Conservation (phyloP, 345 rosid species). For the Moricandia arvensis region DNA sequence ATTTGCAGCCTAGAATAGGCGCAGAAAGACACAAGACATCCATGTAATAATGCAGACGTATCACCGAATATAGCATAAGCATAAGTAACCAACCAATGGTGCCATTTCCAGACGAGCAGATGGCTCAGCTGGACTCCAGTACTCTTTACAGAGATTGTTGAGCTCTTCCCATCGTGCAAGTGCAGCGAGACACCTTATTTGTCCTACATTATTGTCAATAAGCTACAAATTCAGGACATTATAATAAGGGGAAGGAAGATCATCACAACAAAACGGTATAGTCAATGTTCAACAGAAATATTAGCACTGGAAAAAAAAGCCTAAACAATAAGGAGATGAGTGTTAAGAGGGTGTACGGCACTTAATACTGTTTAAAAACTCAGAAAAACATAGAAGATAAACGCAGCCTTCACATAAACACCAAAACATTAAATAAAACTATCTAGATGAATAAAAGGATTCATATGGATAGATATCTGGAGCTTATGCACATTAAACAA, state of each 20-base stretch:
- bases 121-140: conserved; percentile 98
- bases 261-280: conserved; percentile 22
- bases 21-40: conserved; percentile 22
- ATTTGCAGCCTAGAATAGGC: conserved; percentile 64
- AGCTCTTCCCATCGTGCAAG: conserved; percentile 99
- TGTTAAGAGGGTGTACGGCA: not conserved
- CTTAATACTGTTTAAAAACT: not conserved
- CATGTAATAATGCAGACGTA: conserved; percentile 15
- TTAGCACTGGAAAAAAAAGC: conserved; percentile 21
- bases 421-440: not conserved
- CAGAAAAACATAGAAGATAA: not conserved
- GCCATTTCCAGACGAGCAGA: conserved; percentile 98
- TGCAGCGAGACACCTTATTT: conserved; percentile 97
- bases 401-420: not conserved
- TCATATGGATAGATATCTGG: not conserved
- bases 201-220: conserved; percentile 50
- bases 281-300: conserved; percentile 18
- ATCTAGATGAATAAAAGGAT: not conserved
- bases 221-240: conserved; percentile 22
- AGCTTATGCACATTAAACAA: conserved; percentile 6
- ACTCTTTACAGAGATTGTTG: conserved; percentile 89
- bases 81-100: conserved; percentile 71
- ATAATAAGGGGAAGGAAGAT: conserved; percentile 8
- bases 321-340: not conserved
- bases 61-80: conserved; percentile 15